phyloP scores from a whole-genome alignment of 2,329 filamentous ascomycete genomes.

The Hypoxylon sp. region DNA sequence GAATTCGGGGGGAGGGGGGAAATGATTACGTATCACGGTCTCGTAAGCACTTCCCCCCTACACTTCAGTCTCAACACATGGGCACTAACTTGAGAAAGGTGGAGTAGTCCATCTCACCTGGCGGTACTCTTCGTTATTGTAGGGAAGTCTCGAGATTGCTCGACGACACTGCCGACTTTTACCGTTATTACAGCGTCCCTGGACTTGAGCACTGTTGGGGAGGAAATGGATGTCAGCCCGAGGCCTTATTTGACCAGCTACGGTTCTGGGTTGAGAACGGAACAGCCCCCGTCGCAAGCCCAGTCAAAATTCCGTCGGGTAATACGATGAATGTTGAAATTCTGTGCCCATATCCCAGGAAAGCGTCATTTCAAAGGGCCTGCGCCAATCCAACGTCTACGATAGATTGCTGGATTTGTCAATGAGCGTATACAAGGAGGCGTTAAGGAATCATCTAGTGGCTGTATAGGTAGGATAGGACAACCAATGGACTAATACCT shows the following conservation, averaged over 20 bases:
- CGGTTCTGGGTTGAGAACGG: conserved; percentile 52
- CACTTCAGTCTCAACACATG: background rate
- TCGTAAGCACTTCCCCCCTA: conserved; percentile 22
- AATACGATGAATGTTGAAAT: background rate
- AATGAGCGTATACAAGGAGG: background rate
- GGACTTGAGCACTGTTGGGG: conserved; percentile 53
- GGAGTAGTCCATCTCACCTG: conserved; percentile 36
- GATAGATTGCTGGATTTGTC: conserved; percentile 34
- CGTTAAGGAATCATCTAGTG: too few species aligned
- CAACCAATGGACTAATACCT: too few species aligned
- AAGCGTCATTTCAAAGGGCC: background rate
- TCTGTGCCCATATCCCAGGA: conserved; percentile 14
- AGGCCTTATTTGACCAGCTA: conserved; percentile 48
- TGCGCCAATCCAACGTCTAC: background rate
- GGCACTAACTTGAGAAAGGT: conserved; percentile 12
- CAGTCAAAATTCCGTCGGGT: conserved; percentile 4
- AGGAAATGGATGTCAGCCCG: conserved; percentile 49
- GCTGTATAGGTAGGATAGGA: too few species aligned
- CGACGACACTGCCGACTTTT: conserved; percentile 50
- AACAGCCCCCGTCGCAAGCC: conserved; percentile 42
- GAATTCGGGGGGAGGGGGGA: conserved; percentile 61
- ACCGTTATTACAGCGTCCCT: conserved; percentile 51
- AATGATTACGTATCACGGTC: conserved; percentile 63
- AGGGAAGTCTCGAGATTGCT: conserved; percentile 38
- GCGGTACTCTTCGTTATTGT: conserved; percentile 47